Percentiles rank a stretch among this genome's conserved stretches.
These are phyloP conservation scores for Curvularia eragrostidis DNA, from an alignment of 2,329 filamentous ascomycete genomes.

Conservation along the genomic window DNA sequence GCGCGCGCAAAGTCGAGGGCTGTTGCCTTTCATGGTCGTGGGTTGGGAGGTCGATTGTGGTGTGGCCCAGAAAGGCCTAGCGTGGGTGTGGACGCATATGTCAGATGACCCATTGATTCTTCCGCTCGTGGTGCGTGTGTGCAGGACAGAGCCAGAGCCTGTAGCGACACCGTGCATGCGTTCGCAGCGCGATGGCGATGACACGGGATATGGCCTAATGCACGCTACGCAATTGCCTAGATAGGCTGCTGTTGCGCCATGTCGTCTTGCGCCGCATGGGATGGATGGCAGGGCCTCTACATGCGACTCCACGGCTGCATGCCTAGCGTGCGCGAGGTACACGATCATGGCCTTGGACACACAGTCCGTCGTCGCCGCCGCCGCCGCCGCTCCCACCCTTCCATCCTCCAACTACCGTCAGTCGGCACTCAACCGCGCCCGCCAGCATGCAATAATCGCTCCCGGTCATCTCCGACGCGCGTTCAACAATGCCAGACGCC, in stretches of 20 bases:
- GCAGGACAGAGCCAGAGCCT: slow-evolving; percentile 2
- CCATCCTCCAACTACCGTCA: background rate
- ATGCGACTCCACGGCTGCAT: background rate
- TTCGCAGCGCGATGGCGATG: slow-evolving; percentile 6
- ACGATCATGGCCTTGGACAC: background rate
- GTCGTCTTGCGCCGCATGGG: background rate
- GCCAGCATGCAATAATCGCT: background rate
- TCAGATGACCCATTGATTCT: slow-evolving; percentile 33
- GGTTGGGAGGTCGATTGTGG: slow-evolving; percentile 27
- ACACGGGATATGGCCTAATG: background rate
- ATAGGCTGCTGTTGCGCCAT: slow-evolving; percentile 1
- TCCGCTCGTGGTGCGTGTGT: slow-evolving; percentile 7
- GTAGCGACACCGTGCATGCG: slow-evolving; percentile 8
- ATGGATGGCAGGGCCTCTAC: background rate
- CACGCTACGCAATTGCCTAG: background rate
- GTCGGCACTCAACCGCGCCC: background rate
- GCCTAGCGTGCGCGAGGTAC: background rate
- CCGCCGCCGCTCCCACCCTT: background rate
- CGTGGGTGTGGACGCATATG: slow-evolving; percentile 16
- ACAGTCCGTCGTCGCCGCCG: background rate
- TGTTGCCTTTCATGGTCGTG: slow-evolving; percentile 29
- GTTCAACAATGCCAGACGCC: slow-evolving; percentile 2
- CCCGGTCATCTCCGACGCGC: background rate
- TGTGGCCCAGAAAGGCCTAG: slow-evolving; percentile 27
- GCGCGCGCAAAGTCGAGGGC: slow-evolving; percentile 18